Evolutionary conservation across 179 eudicot species (phyloP).

Genomic region (Carnegiea gigantea): DNA sequence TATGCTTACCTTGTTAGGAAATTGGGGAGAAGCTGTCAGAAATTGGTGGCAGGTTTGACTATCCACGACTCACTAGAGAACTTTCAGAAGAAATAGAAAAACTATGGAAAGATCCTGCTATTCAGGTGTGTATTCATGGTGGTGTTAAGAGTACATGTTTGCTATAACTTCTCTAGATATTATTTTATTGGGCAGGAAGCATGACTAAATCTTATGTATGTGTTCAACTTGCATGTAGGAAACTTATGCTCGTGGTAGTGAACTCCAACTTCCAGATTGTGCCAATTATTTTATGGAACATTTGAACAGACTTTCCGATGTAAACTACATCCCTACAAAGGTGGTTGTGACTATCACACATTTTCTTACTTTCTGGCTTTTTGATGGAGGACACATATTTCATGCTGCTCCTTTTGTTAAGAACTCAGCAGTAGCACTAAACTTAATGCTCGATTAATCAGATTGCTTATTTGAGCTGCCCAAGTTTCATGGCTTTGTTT

Average conservation of each 20-base stretch:
- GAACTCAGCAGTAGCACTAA: neutral
- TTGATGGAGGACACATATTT: neutral
- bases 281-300: slow-evolving; percentile 82
- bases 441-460: neutral
- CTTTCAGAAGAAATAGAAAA: slow-evolving; percentile 68
- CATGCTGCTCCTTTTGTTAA: neutral
- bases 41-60: slow-evolving; percentile 77
- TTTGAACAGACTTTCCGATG: slow-evolving; percentile 68
- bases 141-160: neutral
- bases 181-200: slow-evolving; percentile 10
- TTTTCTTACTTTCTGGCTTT: neutral
- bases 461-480: slow-evolving; percentile 3
- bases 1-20: slow-evolving; percentile 43
- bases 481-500: slow-evolving; percentile 17
- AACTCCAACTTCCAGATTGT: slow-evolving; percentile 92
- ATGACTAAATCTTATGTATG: slow-evolving; percentile 3
- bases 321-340: slow-evolving; percentile 82
- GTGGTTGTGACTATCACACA: slow-evolving; percentile 29
- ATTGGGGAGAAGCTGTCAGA: slow-evolving; percentile 80
- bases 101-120: slow-evolving; percentile 85
- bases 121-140: slow-evolving; percentile 53
- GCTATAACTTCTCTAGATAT: neutral
- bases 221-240: slow-evolving; percentile 45
- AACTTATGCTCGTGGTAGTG: slow-evolving; percentile 75
- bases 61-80: slow-evolving; percentile 69